phyloP scores from a whole-genome alignment of 257 asterid genomes.

The Anisodus tanguticus region DNA sequence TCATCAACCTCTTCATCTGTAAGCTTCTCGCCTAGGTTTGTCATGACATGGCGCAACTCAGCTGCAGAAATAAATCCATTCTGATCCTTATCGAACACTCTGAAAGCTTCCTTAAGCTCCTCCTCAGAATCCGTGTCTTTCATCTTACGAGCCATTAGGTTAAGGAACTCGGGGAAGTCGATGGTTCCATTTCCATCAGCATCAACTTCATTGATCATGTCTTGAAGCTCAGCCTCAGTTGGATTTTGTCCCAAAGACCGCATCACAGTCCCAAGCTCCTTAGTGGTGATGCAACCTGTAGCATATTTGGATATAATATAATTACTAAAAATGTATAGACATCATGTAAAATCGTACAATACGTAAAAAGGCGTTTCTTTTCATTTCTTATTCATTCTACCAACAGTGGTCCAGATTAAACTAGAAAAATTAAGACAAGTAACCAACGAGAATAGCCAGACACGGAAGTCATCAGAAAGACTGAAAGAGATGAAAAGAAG shows the following conservation, averaged over 20 bases:
- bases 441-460: neutral
- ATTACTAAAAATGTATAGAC: neutral
- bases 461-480: neutral
- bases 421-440: neutral
- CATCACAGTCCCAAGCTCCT: conserved; percentile 27
- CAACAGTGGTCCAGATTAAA: neutral
- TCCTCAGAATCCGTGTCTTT: conserved; percentile 25
- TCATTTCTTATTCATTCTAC: neutral
- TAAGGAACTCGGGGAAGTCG: neutral
- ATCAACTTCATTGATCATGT: conserved; percentile 30
- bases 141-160: conserved; percentile 27
- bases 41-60: conserved; percentile 27
- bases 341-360: neutral
- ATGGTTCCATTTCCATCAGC: conserved; percentile 30
- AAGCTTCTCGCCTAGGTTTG: conserved; percentile 25
- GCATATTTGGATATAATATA: neutral
- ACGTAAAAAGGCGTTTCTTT: neutral
- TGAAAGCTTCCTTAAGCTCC: conserved; percentile 28
- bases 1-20: conserved; percentile 22
- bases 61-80: conserved; percentile 26
- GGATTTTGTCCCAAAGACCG: conserved; percentile 22
- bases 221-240: conserved; percentile 30
- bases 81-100: conserved; percentile 25
- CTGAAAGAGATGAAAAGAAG: neutral
- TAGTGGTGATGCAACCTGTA: conserved; percentile 27